Percentiles rank a stretch among this genome's conserved stretches.
Conservation (phyloP, 805 yeast genomes). For the Pichia californica region DNA sequence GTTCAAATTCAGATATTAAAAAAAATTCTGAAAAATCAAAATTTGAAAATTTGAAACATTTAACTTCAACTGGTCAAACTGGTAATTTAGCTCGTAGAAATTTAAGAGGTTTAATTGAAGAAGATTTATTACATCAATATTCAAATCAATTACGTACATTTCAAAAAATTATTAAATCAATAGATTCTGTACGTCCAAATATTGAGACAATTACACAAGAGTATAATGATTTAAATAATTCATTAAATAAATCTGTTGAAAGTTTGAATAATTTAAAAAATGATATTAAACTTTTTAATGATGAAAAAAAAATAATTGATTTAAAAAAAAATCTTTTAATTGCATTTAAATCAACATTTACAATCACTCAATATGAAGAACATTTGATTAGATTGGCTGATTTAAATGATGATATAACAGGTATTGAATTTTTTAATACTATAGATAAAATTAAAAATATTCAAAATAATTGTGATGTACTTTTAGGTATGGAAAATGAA, state of each 20-base stretch:
- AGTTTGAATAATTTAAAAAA: conserved; percentile 15
- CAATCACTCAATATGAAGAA: conserved; percentile 67
- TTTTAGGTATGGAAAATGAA: conserved; percentile 65
- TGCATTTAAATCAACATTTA: conserved; percentile 54
- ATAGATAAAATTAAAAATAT: conserved; percentile 58
- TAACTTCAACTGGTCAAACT: conserved; percentile 24
- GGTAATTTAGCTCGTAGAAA: conserved; percentile 60
- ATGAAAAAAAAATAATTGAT: conserved; percentile 30
- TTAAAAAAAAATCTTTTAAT: conserved; percentile 47
- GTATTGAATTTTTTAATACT: conserved; percentile 47
- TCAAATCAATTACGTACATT: conserved; percentile 40
- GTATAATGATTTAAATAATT: conserved; percentile 18
- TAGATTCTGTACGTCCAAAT: conserved; percentile 26
- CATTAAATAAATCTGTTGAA: conserved; percentile 25
- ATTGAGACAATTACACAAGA: conserved; percentile 22
- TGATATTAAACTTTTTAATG: conserved; percentile 21
- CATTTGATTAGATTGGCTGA: conserved; percentile 30
- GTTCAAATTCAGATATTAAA: not conserved
- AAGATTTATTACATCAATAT: conserved; percentile 52
- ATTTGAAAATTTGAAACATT: conserved; percentile 17
- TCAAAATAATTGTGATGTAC: conserved; percentile 58
- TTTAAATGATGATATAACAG: conserved; percentile 40
- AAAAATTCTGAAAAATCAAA: not conserved
- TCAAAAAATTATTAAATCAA: conserved; percentile 38
- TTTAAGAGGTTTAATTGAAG: conserved; percentile 54